Conservation (phyloP, 805 yeast genomes). For the Candida tallmaniae region DNA sequence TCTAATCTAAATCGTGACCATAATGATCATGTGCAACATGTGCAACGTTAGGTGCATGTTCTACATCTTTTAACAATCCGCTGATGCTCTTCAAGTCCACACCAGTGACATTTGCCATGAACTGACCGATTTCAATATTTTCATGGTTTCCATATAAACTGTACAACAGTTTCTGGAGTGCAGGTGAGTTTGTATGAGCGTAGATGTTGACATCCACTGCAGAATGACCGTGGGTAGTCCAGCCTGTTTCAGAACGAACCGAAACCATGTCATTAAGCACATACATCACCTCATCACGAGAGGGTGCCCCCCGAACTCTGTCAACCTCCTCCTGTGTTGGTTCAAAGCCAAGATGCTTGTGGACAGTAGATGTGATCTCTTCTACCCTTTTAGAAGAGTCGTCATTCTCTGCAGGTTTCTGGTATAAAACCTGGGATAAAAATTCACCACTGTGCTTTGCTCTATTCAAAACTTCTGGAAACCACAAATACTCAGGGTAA, state of each 20-base stretch:
- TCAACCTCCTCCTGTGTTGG: slow-evolving; percentile 47
- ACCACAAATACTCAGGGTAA: slow-evolving; percentile 87
- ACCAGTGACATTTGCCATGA: slow-evolving; percentile 54
- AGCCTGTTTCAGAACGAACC: slow-evolving; percentile 83
- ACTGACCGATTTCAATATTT: slow-evolving; percentile 78
- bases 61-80: slow-evolving; percentile 42
- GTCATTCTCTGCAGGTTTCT: slow-evolving; percentile 3
- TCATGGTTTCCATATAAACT: slow-evolving; percentile 74
- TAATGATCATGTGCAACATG: slow-evolving; percentile 2
- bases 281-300: slow-evolving; percentile 42
- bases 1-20: slow-evolving; percentile 1
- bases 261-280: slow-evolving; percentile 69
- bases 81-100: slow-evolving; percentile 49
- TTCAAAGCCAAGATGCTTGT: slow-evolving; percentile 51
- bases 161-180: slow-evolving; percentile 35
- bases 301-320: slow-evolving; percentile 14
- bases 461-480: slow-evolving; percentile 63
- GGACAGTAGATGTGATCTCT: slow-evolving; percentile 31
- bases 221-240: slow-evolving; percentile 95
- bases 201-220: slow-evolving; percentile 95
- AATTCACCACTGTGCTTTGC: slow-evolving; percentile 77
- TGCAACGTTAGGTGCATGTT: too few relatives aligned
- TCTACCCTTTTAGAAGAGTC: too few relatives aligned
- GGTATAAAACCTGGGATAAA: slow-evolving; percentile 43
- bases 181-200: slow-evolving; percentile 59